Evolutionary conservation across 352 stramenopile genomes (phyloP), one percentile per base, ranked within the genome.

Genomic region (Lagenidium giganteum): DNA sequence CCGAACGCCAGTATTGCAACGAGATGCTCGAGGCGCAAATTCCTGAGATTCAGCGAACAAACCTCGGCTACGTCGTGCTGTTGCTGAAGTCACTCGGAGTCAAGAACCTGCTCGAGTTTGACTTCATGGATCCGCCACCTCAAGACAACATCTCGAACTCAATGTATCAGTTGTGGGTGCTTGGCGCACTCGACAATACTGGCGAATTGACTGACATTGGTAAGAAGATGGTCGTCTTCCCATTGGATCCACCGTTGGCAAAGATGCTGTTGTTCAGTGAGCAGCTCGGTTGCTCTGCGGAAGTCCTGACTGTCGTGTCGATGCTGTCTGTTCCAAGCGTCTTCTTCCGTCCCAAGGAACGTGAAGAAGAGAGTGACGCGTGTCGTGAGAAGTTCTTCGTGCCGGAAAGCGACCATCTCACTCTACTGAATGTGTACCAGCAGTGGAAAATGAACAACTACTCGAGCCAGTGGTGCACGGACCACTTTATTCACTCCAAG

Each of bases 351-450:
- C 95, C 95, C 5, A 97, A 98, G 55, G 96, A 98, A 47, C 84
- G 96, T 26, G 96, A 97, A 51, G 96, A 99, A 56, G 96, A 99
- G 82, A 97, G 85, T 28, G 97, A 99, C 76, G 86, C 93, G 14
- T 83, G 90, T 12, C 78, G 96, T 14, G 96, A 99, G 63, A 99
- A 99, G 69, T 99, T 99, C 63, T 98, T 98, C 61, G 95, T 99
- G 24, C 96, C 95, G 14, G 95, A 99, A 63, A 97, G 84, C 44
- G 96, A 99, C 65, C 96, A 99, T 52, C 70, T 99, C 8, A 99
- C 95, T 6, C 63, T 98, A 23, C 62, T 98, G 28, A 98, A 98
- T 65, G 93, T 98, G 14, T 99, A 98, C 57, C 80, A 89, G 31
- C 79, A 90, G 63, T 93, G 82, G 82, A 96, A 98, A 54, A 68